phyloP scores from a whole-genome alignment of 352 stramenopile species.

The Globisporangium spinosum region DNA sequence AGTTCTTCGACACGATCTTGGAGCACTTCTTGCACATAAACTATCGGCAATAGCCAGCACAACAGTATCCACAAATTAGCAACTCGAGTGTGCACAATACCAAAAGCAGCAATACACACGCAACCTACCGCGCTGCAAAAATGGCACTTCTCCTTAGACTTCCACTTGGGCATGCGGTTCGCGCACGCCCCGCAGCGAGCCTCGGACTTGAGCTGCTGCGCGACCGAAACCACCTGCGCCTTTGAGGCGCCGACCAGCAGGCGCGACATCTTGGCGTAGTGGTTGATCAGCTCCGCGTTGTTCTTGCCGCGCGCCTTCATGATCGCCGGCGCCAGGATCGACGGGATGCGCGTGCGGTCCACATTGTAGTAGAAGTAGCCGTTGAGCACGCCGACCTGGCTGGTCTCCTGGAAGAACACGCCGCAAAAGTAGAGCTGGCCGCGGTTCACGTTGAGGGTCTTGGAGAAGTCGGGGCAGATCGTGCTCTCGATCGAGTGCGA shows the following conservation, averaged over 20 bases:
- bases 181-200: slow-evolving; percentile 58
- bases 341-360: slow-evolving; percentile 34
- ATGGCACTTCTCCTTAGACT: slow-evolving; percentile 47
- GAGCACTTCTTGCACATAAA: slow-evolving; percentile 71
- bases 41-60: slow-evolving; percentile 22
- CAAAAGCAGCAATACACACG: neutral
- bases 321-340: slow-evolving; percentile 42
- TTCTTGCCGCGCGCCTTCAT: slow-evolving; percentile 59
- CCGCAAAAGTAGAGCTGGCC: slow-evolving; percentile 59
- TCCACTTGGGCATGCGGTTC: slow-evolving; percentile 57
- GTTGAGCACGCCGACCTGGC: slow-evolving; percentile 40
- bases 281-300: slow-evolving; percentile 59
- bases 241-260: slow-evolving; percentile 32
- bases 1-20: slow-evolving; percentile 58
- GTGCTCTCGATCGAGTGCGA: slow-evolving; percentile 67
- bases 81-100: neutral
- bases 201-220: slow-evolving; percentile 50
- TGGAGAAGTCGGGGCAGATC: slow-evolving; percentile 49
- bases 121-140: slow-evolving; percentile 63
- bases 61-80: slow-evolving; percentile 9
- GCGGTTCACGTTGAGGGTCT: slow-evolving; percentile 39
- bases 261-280: slow-evolving; percentile 60
- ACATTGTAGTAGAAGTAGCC: slow-evolving; percentile 66
- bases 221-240: slow-evolving; percentile 29
- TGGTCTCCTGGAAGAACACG: slow-evolving; percentile 66